Evolutionary conservation across 2,329 filamentous ascomycete genomes (phyloP), one percentile per base, ranked within the genome.

Genomic region (Colletotrichum liaoningense): DNA sequence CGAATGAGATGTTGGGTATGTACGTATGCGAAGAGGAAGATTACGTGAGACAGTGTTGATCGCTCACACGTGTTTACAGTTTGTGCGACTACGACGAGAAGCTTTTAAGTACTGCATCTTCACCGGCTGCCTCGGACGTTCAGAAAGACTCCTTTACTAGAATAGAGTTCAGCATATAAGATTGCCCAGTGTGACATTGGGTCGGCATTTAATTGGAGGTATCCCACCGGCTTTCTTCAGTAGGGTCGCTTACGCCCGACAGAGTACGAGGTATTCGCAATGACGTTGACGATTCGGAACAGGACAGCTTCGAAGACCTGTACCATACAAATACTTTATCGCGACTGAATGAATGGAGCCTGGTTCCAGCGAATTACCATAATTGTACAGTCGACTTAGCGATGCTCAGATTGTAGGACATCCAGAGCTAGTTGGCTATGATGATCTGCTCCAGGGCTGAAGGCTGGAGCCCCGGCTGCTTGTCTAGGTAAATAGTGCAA

Each of bases 301-400:
- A 9, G 4, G 8, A 49, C 19, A 49, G 42, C 42, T n/a, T 7
- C 4, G 42, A 49, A 22, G 42, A n/a, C 7, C 19, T 11, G 19
- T 22, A 5, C 2, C 7, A 16, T 42, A 16, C 5, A 7, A 2
- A 42, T 8, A 4, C 14, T 42, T 19, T 3, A 19, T 19, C 38
- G 16, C 38, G 16, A 5, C 11, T 35, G 33, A 35, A 12, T 35
- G 33, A 12, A 35, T 5, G 12, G 33, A 2, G 33, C 4, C 33
- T 35, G 11, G 1, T 11, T 35, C 0, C 4, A 12, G 33, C 33
- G 11, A 35, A 1, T 12, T 35, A 12, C 0, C 0, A 11, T 35
- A 35, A 35, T 12, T 12, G 11, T 35, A 35, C 12, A 12, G 33
- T 35, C 33, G 33, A 35, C 33, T 12, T 42, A 7, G 16, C 14